phyloP scores from a whole-genome alignment of 306 rosid genomes.

The Lablab purpureus region DNA sequence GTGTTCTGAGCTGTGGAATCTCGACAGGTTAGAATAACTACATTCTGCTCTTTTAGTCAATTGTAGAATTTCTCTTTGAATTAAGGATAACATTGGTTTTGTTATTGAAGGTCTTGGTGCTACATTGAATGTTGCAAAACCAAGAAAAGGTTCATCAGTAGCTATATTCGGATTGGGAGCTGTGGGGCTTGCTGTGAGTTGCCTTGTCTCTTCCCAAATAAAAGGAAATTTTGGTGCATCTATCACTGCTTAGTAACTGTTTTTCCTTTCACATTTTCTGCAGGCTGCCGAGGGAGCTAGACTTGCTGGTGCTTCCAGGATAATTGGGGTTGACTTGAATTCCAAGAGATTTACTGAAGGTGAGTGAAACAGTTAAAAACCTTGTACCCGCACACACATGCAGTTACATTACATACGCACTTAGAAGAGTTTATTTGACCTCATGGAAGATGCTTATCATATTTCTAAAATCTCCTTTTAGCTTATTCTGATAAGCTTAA shows the following conservation, averaged over 20 bases:
- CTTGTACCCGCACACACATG: not conserved
- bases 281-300: constrained; percentile 44
- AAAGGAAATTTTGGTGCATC: constrained; percentile 2
- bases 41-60: not conserved
- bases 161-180: constrained; percentile 45
- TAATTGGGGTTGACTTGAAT: constrained; percentile 43
- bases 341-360: constrained; percentile 36
- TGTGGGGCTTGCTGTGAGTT: constrained; percentile 42
- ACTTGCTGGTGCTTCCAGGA: constrained; percentile 43
- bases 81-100: constrained; percentile 3
- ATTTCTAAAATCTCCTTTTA: not conserved
- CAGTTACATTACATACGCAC: not conserved
- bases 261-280: not conserved
- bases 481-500: not conserved
- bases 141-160: constrained; percentile 40
- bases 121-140: constrained; percentile 45
- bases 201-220: constrained; percentile 25
- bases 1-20: constrained; percentile 59
- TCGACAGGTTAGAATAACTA: constrained; percentile 40
- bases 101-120: constrained; percentile 42
- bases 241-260: not conserved
- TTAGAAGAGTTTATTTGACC: not conserved
- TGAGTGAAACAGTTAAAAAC: not conserved
- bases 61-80: not conserved
- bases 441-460: not conserved